Percentiles rank a stretch among this genome's conserved stretches.
Conservation (phyloP, 345 rosid genomes). For the Fremontodendron californicum region DNA sequence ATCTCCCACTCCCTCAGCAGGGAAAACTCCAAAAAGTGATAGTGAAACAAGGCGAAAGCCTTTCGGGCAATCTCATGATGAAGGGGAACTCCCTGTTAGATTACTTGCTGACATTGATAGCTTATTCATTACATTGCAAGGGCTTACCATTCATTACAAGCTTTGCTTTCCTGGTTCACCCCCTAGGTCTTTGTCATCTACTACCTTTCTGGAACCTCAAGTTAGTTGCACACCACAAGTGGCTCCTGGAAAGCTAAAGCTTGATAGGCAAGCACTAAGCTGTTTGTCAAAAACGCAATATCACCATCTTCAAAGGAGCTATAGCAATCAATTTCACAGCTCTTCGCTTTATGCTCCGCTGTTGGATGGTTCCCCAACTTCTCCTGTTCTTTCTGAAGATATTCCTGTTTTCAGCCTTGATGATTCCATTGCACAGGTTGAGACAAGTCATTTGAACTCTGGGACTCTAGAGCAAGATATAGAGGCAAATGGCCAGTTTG, state of each 20-base stretch:
- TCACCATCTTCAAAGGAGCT: conserved; percentile 68
- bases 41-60: conserved; percentile 65
- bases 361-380: conserved; percentile 55
- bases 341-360: conserved; percentile 73
- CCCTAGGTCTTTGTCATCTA: conserved; percentile 41
- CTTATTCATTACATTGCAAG: conserved; percentile 56
- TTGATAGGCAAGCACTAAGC: conserved; percentile 53
- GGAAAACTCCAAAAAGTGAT: conserved; percentile 66
- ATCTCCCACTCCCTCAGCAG: conserved; percentile 77
- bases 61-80: conserved; percentile 43
- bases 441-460: conserved; percentile 26
- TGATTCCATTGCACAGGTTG: conserved; percentile 36
- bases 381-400: conserved; percentile 56
- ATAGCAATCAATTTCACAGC: conserved; percentile 63
- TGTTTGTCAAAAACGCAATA: conserved; percentile 40
- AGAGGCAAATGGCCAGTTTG: conserved; percentile 50
- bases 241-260: conserved; percentile 54
- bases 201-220: conserved; percentile 43
- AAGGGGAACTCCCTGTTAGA: conserved; percentile 64
- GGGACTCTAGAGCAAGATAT: conserved; percentile 34
- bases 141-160: conserved; percentile 80
- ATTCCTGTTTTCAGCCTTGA: conserved; percentile 53
- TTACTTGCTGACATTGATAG: conserved; percentile 84
- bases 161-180: conserved; percentile 62
- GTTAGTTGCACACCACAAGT: conserved; percentile 41